Conservation (phyloP, 75 land plant species). For the Isoetes taiwanensis region DNA sequence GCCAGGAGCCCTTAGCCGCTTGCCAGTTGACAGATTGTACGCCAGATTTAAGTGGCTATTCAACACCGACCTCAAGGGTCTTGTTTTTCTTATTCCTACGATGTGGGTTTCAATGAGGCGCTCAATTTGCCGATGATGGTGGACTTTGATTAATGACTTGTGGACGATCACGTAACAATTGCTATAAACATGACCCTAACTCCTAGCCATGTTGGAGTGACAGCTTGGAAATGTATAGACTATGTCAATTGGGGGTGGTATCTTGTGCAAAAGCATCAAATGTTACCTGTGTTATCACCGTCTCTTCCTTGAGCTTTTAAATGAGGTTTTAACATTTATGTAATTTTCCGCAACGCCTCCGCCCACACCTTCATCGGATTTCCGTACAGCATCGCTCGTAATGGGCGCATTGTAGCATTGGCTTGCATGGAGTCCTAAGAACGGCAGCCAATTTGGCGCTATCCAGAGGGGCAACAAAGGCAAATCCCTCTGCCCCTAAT, state of each 20-base stretch:
- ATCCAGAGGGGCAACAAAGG: background rate
- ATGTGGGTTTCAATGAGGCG: conserved; percentile 90
- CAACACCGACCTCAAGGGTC: too few species aligned
- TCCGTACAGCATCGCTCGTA: conserved; percentile 33
- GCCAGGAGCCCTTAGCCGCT: conserved; percentile 49
- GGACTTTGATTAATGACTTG: conserved; percentile 57
- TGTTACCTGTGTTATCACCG: conserved; percentile 64
- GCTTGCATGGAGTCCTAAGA: conserved; percentile 54
- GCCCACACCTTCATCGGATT: conserved; percentile 33
- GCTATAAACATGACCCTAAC: conserved; percentile 56
- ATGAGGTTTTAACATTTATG: background rate
- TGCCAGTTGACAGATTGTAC: conserved; percentile 26
- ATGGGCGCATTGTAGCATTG: conserved; percentile 29
- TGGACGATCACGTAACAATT: conserved; percentile 82
- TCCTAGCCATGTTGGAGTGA: conserved; percentile 29
- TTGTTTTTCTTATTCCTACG: too few species aligned
- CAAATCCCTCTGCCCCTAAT: conserved; percentile 64
- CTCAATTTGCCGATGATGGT: conserved; percentile 80
- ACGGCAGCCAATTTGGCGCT: conserved; percentile 25
- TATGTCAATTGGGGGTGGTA: conserved; percentile 54
- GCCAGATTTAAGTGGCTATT: background rate
- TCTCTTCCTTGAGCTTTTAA: background rate
- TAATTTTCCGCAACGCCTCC: conserved; percentile 27
- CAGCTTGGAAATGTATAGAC: conserved; percentile 31
- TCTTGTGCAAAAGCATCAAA: conserved; percentile 97